Conservation (phyloP, 192 early-diverging fungal species). For the Linderina pennispora region DNA sequence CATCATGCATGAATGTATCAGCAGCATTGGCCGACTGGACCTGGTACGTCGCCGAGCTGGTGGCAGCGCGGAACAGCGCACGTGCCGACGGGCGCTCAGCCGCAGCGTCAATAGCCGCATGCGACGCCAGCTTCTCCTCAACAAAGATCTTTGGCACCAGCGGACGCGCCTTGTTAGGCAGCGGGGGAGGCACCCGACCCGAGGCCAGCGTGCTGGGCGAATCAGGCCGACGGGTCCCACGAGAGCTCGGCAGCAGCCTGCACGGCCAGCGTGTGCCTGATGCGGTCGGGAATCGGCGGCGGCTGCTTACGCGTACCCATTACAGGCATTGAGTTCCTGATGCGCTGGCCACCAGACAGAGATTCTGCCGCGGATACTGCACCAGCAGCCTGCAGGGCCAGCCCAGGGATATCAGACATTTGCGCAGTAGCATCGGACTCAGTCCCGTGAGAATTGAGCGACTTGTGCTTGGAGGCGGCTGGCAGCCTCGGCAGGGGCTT, state of each 20-base stretch:
- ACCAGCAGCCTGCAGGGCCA: slow-evolving; percentile 28
- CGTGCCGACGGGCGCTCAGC: slow-evolving; percentile 29
- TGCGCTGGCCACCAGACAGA: slow-evolving; percentile 2
- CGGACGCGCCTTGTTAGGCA: slow-evolving; percentile 31
- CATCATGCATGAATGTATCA: too few relatives aligned
- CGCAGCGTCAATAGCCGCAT: slow-evolving; percentile 17
- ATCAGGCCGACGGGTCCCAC: background rate
- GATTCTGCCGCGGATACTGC: slow-evolving; percentile 9
- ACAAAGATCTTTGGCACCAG: slow-evolving; percentile 20
- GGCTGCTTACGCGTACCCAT: slow-evolving; percentile 23
- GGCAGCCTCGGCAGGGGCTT: background rate
- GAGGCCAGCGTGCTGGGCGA: background rate
- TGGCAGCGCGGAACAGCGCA: slow-evolving; percentile 17
- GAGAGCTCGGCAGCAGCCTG: slow-evolving; percentile 4
- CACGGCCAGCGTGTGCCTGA: slow-evolving; percentile 25
- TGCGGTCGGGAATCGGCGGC: slow-evolving; percentile 30
- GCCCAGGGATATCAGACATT: slow-evolving; percentile 5
- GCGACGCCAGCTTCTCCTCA: slow-evolving; percentile 16
- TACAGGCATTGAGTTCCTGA: too few relatives aligned
- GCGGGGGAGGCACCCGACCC: slow-evolving; percentile 15
- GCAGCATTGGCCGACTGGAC: too few relatives aligned
- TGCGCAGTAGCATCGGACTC: too few relatives aligned
- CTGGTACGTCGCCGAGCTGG: too few relatives aligned
- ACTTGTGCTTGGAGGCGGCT: background rate
- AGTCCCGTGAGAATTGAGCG: background rate